phyloP scores from a whole-genome alignment of 495 filamentous ascomycete species.

The Jackrogersella minutella region DNA sequence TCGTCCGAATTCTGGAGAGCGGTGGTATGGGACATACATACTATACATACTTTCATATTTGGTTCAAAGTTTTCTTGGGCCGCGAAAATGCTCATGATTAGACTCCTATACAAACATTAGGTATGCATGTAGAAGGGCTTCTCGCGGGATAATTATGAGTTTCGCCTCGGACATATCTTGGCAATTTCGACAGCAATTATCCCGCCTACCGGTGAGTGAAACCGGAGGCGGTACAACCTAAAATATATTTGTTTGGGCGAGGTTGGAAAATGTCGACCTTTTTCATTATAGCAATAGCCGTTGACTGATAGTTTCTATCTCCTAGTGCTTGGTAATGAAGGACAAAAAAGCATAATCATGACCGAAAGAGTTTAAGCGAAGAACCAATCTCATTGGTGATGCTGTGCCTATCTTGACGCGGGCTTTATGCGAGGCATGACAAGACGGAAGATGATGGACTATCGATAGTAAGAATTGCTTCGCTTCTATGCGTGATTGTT shows the following conservation, averaged over 20 bases:
- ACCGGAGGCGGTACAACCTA: background rate
- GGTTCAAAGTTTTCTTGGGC: no score
- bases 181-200: background rate
- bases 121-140: background rate
- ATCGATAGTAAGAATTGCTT: conserved; percentile 35
- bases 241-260: background rate
- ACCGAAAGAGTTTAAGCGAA: conserved; percentile 15
- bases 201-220: conserved; percentile 1
- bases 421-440: conserved; percentile 26
- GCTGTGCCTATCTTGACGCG: conserved; percentile 13
- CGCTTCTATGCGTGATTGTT: conserved; percentile 24
- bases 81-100: background rate
- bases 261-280: background rate
- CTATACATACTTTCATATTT: no score
- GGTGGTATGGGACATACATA: background rate
- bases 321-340: background rate
- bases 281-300: background rate
- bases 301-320: background rate
- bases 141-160: conserved; percentile 1
- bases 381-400: conserved; percentile 19
- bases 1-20: background rate
- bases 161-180: background rate
- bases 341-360: conserved; percentile 8
- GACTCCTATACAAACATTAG: background rate
- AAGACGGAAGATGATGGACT: conserved; percentile 20